A percentile compares a stretch with the other conserved stretches of the same genome.
These are phyloP conservation scores for Rubia tinctorum DNA, from an alignment of 305 asterid species.

Conservation along the genomic window DNA sequence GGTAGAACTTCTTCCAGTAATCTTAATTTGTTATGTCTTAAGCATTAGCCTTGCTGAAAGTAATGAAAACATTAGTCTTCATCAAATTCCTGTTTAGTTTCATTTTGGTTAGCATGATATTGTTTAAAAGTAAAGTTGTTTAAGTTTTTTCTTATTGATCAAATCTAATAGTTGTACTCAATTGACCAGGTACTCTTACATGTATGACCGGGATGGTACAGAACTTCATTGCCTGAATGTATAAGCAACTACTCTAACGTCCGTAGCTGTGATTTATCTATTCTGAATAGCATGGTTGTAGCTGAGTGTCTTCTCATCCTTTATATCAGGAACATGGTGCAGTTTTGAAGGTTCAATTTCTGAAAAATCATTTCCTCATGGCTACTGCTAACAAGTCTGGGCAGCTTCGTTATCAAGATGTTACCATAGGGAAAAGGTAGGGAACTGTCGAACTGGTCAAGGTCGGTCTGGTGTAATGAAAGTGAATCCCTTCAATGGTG, in stretches of 20 bases:
- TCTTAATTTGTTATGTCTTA: background rate
- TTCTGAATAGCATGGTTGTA: background rate
- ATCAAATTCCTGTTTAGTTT: background rate
- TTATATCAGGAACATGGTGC: slow-evolving; percentile 79
- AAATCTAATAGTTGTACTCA: slow-evolving; percentile 6
- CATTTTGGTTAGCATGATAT: background rate
- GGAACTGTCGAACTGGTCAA: slow-evolving; percentile 63
- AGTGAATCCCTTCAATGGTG: slow-evolving; percentile 78
- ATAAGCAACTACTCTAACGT: slow-evolving; percentile 20
- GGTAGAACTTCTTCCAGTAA: background rate
- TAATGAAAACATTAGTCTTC: background rate
- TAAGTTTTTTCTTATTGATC: background rate
- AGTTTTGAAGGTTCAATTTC: slow-evolving; percentile 70
- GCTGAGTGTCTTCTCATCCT: background rate
- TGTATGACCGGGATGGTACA: slow-evolving; percentile 70
- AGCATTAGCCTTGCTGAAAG: too few relatives aligned
- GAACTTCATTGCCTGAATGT: slow-evolving; percentile 97
- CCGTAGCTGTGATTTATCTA: background rate
- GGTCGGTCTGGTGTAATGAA: slow-evolving; percentile 72
- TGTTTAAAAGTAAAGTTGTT: background rate
- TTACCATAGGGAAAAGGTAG: slow-evolving; percentile 81
- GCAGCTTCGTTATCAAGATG: slow-evolving; percentile 89
- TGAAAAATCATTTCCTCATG: slow-evolving; percentile 83
- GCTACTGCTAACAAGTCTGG: slow-evolving; percentile 78
- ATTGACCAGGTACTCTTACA: slow-evolving; percentile 75